Evolutionary conservation across 2,329 filamentous ascomycete species (phyloP).

Genomic region (Cladophialophora immunda): DNA sequence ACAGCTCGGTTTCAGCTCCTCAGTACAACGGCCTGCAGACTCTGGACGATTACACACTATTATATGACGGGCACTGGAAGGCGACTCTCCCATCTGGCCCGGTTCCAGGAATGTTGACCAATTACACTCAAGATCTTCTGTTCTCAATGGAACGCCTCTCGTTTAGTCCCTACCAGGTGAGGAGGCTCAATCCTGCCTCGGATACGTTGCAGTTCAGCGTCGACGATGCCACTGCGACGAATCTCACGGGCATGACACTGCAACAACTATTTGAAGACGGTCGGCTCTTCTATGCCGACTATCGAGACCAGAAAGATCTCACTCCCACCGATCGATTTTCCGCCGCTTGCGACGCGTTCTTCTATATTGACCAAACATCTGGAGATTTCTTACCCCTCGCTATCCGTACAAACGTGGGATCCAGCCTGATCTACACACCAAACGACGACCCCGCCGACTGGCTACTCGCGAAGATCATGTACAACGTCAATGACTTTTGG

Average conservation of each 20-base stretch:
- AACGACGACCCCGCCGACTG: slow-evolving; percentile 21
- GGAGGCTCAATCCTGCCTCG: slow-evolving; percentile 21
- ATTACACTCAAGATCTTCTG: slow-evolving; percentile 26
- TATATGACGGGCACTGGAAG: slow-evolving; percentile 27
- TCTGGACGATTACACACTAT: slow-evolving; percentile 23
- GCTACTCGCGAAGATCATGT: slow-evolving; percentile 29
- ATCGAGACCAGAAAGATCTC: slow-evolving; percentile 24
- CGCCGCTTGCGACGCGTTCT: slow-evolving; percentile 19
- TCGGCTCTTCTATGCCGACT: slow-evolving; percentile 27
- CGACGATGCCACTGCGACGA: slow-evolving; percentile 19
- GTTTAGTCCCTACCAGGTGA: slow-evolving; percentile 25
- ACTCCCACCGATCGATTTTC: slow-evolving; percentile 20
- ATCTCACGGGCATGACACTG: slow-evolving; percentile 23
- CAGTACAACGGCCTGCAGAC: slow-evolving; percentile 27
- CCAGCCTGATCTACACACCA: slow-evolving; percentile 22
- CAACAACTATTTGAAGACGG: slow-evolving; percentile 19
- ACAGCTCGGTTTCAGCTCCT: slow-evolving; percentile 11
- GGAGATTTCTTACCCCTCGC: slow-evolving; percentile 23
- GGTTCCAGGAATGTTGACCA: slow-evolving; percentile 21
- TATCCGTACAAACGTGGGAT: slow-evolving; percentile 26
- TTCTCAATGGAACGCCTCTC: slow-evolving; percentile 29
- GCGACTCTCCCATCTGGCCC: slow-evolving; percentile 19
- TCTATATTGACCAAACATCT: slow-evolving; percentile 23
- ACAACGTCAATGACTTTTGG: slow-evolving; percentile 29
- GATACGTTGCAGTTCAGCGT: slow-evolving; percentile 26